phyloP scores from a whole-genome alignment of 1,139 yeast species.

The Hansenula lynferdii region DNA sequence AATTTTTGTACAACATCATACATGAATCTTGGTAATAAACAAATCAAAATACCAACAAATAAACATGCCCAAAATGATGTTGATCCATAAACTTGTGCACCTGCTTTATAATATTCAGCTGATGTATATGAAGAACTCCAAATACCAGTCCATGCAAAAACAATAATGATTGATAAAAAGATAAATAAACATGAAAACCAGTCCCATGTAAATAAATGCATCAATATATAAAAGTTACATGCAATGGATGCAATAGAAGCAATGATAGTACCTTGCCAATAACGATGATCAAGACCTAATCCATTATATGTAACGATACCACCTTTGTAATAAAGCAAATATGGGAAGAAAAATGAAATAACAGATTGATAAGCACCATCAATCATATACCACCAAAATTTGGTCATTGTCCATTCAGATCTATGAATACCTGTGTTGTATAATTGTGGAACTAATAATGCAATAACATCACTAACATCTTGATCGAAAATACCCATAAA shows the following conservation, averaged over 20 bases:
- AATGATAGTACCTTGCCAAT: conserved; percentile 77
- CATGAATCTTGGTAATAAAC: conserved; percentile 74
- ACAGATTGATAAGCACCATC: conserved; percentile 91
- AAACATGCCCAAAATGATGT: conserved; percentile 80
- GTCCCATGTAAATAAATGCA: conserved; percentile 94
- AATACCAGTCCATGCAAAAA: conserved; percentile 87
- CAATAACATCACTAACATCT: conserved; percentile 79
- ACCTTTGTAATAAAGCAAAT: conserved; percentile 52
- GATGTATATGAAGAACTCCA: conserved; percentile 66
- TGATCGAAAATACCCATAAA: conserved; percentile 90
- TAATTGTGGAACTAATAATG: conserved; percentile 84
- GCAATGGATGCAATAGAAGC: conserved; percentile 75
- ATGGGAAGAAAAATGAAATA: conserved; percentile 85
- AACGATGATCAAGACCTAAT: conserved; percentile 71
- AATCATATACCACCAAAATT: conserved; percentile 78
- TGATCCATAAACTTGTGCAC: conserved; percentile 66
- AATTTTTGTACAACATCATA: conserved; percentile 59
- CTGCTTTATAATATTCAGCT: conserved; percentile 73
- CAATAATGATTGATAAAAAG: conserved; percentile 57
- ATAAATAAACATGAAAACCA: conserved; percentile 70
- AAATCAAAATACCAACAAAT: conserved; percentile 63
- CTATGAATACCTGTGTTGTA: conserved; percentile 83
- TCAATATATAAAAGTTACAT: conserved; percentile 72
- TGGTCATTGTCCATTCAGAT: conserved; percentile 71
- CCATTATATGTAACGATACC: conserved; percentile 62